Percentiles rank a stretch among this genome's conserved stretches.
phyloP scores from a whole-genome alignment of 139 green algal genomes.

The Spirogloea muscicola region DNA sequence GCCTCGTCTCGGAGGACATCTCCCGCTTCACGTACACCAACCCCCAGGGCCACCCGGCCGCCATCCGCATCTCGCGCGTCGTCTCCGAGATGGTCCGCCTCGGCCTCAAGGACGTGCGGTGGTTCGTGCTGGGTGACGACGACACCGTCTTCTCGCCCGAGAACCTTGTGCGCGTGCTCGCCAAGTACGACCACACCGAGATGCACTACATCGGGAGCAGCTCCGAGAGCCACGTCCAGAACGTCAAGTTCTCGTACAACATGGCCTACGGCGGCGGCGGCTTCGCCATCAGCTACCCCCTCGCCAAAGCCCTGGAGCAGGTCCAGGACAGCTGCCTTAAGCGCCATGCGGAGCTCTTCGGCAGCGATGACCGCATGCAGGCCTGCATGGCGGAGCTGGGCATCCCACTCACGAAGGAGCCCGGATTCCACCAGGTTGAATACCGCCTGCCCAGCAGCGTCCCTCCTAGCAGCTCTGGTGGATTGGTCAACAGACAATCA shows the following conservation, averaged over 20 bases:
- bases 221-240: conserved; percentile 38
- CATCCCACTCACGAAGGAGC: not conserved
- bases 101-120: conserved; percentile 16
- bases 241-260: conserved; percentile 23
- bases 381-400: conserved; percentile 24
- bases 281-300: conserved; percentile 13
- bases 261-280: conserved; percentile 40
- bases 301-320: conserved; percentile 12
- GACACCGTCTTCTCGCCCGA: conserved; percentile 41
- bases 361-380: conserved; percentile 26
- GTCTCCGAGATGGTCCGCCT: conserved; percentile 16
- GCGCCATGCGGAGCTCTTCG: conserved; percentile 34
- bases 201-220: conserved; percentile 16
- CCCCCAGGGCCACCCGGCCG: not conserved
- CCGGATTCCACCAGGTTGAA: conserved; percentile 39
- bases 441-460: too few relatives aligned
- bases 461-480: too few relatives aligned
- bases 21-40: too few relatives aligned
- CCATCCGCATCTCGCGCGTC: conserved; percentile 5
- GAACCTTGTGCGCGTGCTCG: conserved; percentile 4
- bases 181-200: conserved; percentile 38
- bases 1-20: too few relatives aligned
- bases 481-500: too few relatives aligned
- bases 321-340: conserved; percentile 20
- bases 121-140: conserved; percentile 41